These are phyloP conservation scores for Ganoderma resinaceum DNA, from an alignment of 1,284 basidiomycete species.

Conservation along the genomic window DNA sequence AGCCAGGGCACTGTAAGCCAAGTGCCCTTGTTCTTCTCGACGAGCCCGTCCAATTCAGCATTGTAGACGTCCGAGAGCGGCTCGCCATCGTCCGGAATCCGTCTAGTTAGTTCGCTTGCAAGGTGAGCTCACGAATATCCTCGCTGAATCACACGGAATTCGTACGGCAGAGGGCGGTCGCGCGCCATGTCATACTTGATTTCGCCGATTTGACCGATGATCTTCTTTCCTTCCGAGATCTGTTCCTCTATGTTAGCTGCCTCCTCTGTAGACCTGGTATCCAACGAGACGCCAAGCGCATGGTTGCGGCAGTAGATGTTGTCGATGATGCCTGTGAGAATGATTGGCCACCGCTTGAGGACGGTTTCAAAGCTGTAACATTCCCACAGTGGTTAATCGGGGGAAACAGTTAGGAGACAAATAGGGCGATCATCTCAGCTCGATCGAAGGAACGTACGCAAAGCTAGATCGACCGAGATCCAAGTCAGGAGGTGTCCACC, in stretches of 20 bases:
- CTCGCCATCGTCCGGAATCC: conserved; percentile 77
- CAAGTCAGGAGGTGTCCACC: neutral
- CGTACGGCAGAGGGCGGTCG: conserved; percentile 78
- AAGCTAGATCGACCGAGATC: conserved; percentile 26
- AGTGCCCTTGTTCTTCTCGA: conserved; percentile 61
- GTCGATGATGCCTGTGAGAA: conserved; percentile 83
- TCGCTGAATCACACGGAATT: neutral
- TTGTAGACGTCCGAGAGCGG: conserved; percentile 78
- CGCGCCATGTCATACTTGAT: conserved; percentile 92
- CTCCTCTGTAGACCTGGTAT: conserved; percentile 30
- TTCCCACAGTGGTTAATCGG: neutral
- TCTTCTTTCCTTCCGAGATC: conserved; percentile 75
- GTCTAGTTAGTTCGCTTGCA: conserved; percentile 48
- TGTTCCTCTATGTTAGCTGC: conserved; percentile 43
- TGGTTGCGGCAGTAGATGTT: conserved; percentile 69
- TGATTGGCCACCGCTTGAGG: conserved; percentile 86
- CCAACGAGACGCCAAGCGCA: conserved; percentile 45
- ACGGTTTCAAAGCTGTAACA: conserved; percentile 61
- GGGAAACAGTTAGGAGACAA: neutral
- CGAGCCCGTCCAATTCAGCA: conserved; percentile 63
- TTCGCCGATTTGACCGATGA: conserved; percentile 82
- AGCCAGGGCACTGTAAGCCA: conserved; percentile 97
- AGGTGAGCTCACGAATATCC: neutral
- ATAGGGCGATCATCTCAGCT: neutral
- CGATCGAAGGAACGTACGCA: conserved; percentile 26